Base-by-base conservation (phyloP, 306 rosid species). In the Pachyrhizus erosus region DNA sequence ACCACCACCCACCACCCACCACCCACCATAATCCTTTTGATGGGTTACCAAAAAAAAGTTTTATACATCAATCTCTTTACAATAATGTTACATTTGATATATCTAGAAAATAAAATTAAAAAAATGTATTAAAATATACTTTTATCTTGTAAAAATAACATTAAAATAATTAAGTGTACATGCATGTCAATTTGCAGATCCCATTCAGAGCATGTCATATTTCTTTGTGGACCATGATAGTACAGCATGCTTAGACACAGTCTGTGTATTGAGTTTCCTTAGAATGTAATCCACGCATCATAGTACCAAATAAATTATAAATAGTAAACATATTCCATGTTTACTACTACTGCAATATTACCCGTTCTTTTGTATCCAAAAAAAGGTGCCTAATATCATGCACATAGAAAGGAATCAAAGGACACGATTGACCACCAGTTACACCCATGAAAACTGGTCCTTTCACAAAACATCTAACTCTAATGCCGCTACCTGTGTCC, bases 201-300 rank as follows among this genome's bases (percentile, higher is more conserved):
- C 65, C 24, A 21, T 82, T 68, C 31, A 54, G n/a, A 31, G 64
- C 60, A 69, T 76, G 66, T 31, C 26, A 72, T 39, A 17, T 69
- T 68, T 33, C 29, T 26, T 13, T 49, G 80, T 83, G 83, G 83
- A 71, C 80, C 86, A 78, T 18, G 65, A 37, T 65, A 78, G 76
- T 78, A 72, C 83, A 72, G 70, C 87, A 29, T 78, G 87, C 70
- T 60, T 37, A 61, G 67, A 23, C 48, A 76, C 43, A 78, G 42
- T 77, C 49, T 70, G 23, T 46, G 21, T 4, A 78, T 70, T 62
- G 70, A 78, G 78, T 72, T 84, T 23, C 87, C 86, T 77, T 83
- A 3, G 86, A 84, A 84, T 84, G 75, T 64, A 84, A 72, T 78
- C 80, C 76, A 78, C 51, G 80, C 83, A 73, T 84, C 80, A 64